Conservation (phyloP, 2,329 filamentous ascomycete species). For the Scytalidium lignicola region DNA sequence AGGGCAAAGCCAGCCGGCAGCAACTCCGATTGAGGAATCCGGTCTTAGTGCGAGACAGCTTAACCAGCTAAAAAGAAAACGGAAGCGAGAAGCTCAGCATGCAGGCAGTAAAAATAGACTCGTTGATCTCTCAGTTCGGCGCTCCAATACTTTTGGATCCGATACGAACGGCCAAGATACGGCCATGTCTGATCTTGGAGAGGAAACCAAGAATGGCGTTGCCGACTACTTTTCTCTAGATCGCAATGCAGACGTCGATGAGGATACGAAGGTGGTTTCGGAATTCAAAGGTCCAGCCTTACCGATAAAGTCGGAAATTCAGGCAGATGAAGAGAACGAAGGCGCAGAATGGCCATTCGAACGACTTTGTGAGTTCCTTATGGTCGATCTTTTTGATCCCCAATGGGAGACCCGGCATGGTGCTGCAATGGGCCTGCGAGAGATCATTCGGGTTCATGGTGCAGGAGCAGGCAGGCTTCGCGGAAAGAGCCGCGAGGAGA, state of each 20-base stretch:
- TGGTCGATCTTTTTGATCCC: slow-evolving; percentile 86
- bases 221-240: slow-evolving; percentile 90
- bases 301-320: slow-evolving; percentile 80
- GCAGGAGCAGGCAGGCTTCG: slow-evolving; percentile 74
- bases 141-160: slow-evolving; percentile 17
- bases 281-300: slow-evolving; percentile 86
- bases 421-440: slow-evolving; percentile 88
- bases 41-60: slow-evolving; percentile 87
- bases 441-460: slow-evolving; percentile 89
- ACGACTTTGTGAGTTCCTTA: slow-evolving; percentile 87
- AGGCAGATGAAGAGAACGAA: slow-evolving; percentile 70
- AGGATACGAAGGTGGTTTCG: slow-evolving; percentile 86
- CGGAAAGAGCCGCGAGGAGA: slow-evolving; percentile 66
- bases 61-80: slow-evolving; percentile 90
- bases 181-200: slow-evolving; percentile 53
- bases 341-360: slow-evolving; percentile 92
- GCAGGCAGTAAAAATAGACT: slow-evolving; percentile 86
- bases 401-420: slow-evolving; percentile 96
- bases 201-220: slow-evolving; percentile 53
- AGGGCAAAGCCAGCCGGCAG: slow-evolving; percentile 28
- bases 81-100: slow-evolving; percentile 83
- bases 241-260: slow-evolving; percentile 69
- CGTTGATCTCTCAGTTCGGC: slow-evolving; percentile 74
- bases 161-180: slow-evolving; percentile 16
- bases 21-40: slow-evolving; percentile 51